Evolutionary conservation across 495 filamentous ascomycete genomes (phyloP).

Genomic region (Penicillium robsamsonii): DNA sequence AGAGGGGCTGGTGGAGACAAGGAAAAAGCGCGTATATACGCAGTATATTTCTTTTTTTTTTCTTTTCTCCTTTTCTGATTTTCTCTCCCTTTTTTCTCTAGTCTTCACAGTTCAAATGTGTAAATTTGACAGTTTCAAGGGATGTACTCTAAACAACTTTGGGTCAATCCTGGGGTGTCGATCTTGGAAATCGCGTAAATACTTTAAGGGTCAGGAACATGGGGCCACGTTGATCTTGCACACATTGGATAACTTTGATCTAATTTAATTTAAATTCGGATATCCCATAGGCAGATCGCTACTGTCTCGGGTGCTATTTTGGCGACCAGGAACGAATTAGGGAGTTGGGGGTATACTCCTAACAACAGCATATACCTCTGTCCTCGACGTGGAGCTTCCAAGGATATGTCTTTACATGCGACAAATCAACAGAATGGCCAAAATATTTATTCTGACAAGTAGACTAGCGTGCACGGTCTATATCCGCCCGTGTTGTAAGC

Average conservation of each 20-base stretch:
- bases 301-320: not conserved
- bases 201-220: not conserved
- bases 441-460: not conserved
- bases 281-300: not conserved
- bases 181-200: not conserved
- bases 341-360: not conserved
- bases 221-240: not conserved
- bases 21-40: not conserved
- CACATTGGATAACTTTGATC: not conserved
- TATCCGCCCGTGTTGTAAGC: not conserved
- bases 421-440: too few relatives aligned
- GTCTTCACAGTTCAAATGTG: not conserved
- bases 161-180: not conserved
- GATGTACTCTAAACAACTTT: not conserved
- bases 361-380: too few relatives aligned
- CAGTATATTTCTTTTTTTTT: too few relatives aligned
- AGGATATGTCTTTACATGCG: too few relatives aligned
- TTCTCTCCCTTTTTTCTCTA: not conserved
- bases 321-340: constrained; percentile 5
- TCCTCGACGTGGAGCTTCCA: too few relatives aligned
- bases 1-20: constrained; percentile 1
- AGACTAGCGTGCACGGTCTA: constrained; percentile 3
- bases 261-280: not conserved
- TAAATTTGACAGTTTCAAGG: not conserved
- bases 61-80: not conserved